Percentiles rank a stretch among this genome's conserved stretches.
Conservation (phyloP, 2,329 filamentous ascomycete genomes). For the Microdochium bolleyi region DNA sequence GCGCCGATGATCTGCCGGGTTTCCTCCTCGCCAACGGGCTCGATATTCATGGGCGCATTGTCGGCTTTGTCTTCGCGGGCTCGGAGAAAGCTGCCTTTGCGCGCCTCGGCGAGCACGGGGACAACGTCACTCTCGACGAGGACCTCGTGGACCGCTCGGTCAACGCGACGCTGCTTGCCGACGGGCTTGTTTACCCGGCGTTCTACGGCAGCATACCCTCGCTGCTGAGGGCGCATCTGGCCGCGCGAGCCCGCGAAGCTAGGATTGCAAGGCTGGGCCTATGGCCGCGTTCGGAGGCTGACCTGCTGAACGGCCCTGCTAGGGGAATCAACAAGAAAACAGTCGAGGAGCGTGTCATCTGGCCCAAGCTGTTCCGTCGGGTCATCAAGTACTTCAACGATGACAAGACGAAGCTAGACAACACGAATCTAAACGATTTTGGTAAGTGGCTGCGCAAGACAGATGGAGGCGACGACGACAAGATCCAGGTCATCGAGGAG, state of each 20-base stretch:
- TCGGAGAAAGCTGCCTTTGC: neutral
- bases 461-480: neutral
- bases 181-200: neutral
- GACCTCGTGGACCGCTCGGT: neutral
- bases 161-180: neutral
- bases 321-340: neutral
- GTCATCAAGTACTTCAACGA: neutral
- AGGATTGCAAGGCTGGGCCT: neutral
- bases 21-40: too few relatives aligned
- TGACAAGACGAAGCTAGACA: too few relatives aligned
- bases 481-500: neutral
- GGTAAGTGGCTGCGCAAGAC: neutral
- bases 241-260: neutral
- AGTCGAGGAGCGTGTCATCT: neutral
- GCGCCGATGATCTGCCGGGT: too few relatives aligned
- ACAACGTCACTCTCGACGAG: neutral
- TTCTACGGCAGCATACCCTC: neutral
- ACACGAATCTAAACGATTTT: neutral
- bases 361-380: neutral
- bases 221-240: neutral
- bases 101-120: neutral
- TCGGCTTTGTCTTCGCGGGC: too few relatives aligned
- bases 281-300: neutral
- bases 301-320: neutral
- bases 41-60: too few relatives aligned